Base-by-base conservation (phyloP, 75 land plant species). In the Selaginella moellendorffii region DNA sequence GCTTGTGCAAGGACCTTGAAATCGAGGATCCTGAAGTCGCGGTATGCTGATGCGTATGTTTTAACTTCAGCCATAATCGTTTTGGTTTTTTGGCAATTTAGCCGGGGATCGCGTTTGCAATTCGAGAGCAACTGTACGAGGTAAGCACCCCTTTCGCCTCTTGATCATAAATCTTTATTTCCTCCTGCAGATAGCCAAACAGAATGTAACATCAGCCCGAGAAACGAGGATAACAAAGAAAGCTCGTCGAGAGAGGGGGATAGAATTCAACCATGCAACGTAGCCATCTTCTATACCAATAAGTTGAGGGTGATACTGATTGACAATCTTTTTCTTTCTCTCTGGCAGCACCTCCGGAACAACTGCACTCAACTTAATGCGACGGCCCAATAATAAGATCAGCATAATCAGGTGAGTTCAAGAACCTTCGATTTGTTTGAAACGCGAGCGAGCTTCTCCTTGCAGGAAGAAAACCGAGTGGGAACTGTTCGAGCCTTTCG, bases 101-200 rank as follows among this genome's bases (percentile, higher is more conserved):
- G 91, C 92, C 92, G 59, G 91, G 88, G 23, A 72, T 90, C 80
- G 85, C 92, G n/a, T 68, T 90, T 65, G 74, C 97, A 22, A 90
- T 90, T 53, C 81, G 97, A 26, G 88, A 90, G 54, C 97, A 90
- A 31, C 88, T 90, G 20, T 87, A 80, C 59, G 92, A 90, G 90
- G 96, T 90, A 22, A 62, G 27, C 5, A 19, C 5, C 30, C 5
- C 19, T 2, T 9, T 23, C 19, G n/a, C 24, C 10, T 24, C 36
- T n/a, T 10, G 2, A 53, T n/a, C 29, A 29, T 61, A 24, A 25
- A 61, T 9, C 19, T 75, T 25, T 65, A 8, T 29, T 30, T 54
- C 59, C 27, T 1, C 8, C 8, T 21, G 59, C 59, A 90, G 97
- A 72, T 90, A 65, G 85, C 84, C 29, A 54, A 78, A 29, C 97